A percentile compares a stretch with the other conserved stretches of the same genome.
phyloP scores from a whole-genome alignment of 768 basidiomycete species.

The Mycena latifolia region DNA sequence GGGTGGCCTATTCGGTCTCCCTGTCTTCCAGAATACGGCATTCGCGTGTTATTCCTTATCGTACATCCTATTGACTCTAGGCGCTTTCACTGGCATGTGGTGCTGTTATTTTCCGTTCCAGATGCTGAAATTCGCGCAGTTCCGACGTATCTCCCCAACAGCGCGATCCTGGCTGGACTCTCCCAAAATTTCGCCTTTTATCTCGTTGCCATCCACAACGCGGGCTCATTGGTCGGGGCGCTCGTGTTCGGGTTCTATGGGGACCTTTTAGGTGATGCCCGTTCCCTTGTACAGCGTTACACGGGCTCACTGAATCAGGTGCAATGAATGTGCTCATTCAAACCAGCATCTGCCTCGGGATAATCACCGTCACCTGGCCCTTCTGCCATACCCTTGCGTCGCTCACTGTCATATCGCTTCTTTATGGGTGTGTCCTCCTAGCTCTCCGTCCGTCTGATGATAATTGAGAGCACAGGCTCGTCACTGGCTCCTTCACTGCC shows the following conservation, averaged over 20 bases:
- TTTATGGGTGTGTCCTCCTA: background rate
- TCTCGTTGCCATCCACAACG: conserved; percentile 3
- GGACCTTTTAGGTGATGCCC: background rate
- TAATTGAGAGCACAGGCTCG: background rate
- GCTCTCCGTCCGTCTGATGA: too few species aligned
- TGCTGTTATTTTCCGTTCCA: too few species aligned
- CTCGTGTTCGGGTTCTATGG: background rate
- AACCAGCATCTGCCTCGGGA: too few species aligned
- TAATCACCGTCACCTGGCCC: background rate
- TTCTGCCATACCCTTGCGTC: background rate
- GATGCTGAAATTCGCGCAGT: background rate
- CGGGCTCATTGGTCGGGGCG: background rate
- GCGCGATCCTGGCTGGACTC: background rate
- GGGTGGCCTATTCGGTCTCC: too few species aligned
- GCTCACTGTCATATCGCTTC: background rate
- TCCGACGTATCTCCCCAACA: background rate
- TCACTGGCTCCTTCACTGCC: background rate
- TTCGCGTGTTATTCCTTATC: too few species aligned
- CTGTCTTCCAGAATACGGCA: too few species aligned
- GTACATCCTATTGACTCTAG: too few species aligned
- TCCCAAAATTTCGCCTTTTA: conserved; percentile 5
- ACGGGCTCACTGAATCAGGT: background rate
- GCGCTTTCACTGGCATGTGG: too few species aligned
- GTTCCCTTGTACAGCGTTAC: background rate
- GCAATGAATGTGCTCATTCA: conserved; percentile 3